Evolutionary conservation across 768 basidiomycete genomes (phyloP).

Genomic region (Tricholoma sp.): DNA sequence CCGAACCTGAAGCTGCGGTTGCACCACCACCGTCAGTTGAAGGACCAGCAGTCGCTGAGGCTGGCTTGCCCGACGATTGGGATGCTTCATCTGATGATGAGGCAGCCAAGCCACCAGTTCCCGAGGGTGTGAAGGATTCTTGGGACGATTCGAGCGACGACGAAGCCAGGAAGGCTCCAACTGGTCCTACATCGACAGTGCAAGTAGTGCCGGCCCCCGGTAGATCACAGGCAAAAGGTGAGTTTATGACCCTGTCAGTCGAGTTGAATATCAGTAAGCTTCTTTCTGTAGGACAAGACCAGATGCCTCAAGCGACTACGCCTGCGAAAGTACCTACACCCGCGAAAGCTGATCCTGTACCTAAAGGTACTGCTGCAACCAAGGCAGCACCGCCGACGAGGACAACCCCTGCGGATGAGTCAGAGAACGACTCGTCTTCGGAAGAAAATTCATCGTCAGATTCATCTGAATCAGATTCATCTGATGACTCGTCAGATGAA

Average conservation of each 20-base stretch:
- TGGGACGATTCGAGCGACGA: slow-evolving; percentile 75
- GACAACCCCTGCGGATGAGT: slow-evolving; percentile 14
- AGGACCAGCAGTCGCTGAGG: slow-evolving; percentile 20
- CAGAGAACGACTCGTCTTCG: slow-evolving; percentile 33
- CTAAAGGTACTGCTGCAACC: slow-evolving; percentile 18
- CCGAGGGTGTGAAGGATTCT: slow-evolving; percentile 20
- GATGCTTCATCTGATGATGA: slow-evolving; percentile 16
- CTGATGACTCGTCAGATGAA: slow-evolving; percentile 42
- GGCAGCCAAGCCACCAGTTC: slow-evolving; percentile 24
- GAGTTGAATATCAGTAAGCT: too few species aligned
- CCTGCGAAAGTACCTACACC: slow-evolving; percentile 20
- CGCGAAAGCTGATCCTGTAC: slow-evolving; percentile 18
- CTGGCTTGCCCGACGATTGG: slow-evolving; percentile 39
- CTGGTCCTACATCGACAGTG: slow-evolving; percentile 7
- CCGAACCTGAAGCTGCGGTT: slow-evolving; percentile 33
- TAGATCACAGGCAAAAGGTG: slow-evolving; percentile 11
- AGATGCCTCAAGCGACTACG: slow-evolving; percentile 22
- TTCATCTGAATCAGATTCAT: slow-evolving; percentile 47
- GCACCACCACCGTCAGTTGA: slow-evolving; percentile 10
- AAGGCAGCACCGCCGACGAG: slow-evolving; percentile 17
- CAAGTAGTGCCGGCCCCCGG: slow-evolving; percentile 1
- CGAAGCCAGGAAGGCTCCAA: slow-evolving; percentile 34
- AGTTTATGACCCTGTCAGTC: background rate
- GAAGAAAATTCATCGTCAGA: slow-evolving; percentile 39
- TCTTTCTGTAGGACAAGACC: slow-evolving; percentile 4